phyloP scores from a whole-genome alignment of 345 rosid genomes.

The Pugionium dolabratum region DNA sequence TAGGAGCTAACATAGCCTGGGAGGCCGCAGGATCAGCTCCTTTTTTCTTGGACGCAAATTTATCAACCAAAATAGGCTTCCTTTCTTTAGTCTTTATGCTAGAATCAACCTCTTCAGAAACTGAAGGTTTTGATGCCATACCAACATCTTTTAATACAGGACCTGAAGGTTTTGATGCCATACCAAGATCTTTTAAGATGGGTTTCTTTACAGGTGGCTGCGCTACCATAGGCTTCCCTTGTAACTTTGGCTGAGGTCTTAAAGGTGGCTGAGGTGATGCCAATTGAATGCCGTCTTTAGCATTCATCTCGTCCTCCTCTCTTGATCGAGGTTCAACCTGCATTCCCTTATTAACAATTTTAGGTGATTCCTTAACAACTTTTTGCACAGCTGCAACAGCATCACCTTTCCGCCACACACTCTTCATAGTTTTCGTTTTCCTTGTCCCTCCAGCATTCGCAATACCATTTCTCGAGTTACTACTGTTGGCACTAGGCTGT shows the following conservation, averaged over 20 bases:
- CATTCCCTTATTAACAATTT: slow-evolving; percentile 37
- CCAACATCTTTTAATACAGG: slow-evolving; percentile 85
- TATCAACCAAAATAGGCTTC: slow-evolving; percentile 89
- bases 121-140: slow-evolving; percentile 51
- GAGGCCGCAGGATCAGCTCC: slow-evolving; percentile 67
- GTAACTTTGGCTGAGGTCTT: slow-evolving; percentile 73
- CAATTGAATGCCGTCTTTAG: slow-evolving; percentile 45
- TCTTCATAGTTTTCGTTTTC: slow-evolving; percentile 72
- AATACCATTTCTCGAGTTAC: slow-evolving; percentile 40
- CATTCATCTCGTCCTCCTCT: slow-evolving; percentile 40
- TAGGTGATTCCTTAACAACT: slow-evolving; percentile 63
- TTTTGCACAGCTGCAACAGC: slow-evolving; percentile 57
- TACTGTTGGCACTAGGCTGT: slow-evolving; percentile 36
- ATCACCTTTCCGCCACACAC: slow-evolving; percentile 98
- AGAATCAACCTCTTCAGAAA: slow-evolving; percentile 46
- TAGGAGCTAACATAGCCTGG: slow-evolving; percentile 73
- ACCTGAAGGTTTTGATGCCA: slow-evolving; percentile 48
- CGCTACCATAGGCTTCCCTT: slow-evolving; percentile 68
- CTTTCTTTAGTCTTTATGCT: slow-evolving; percentile 58
- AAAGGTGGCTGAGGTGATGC: slow-evolving; percentile 58
- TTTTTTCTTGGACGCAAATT: slow-evolving; percentile 80
- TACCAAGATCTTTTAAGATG: slow-evolving; percentile 82
- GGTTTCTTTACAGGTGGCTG: slow-evolving; percentile 62
- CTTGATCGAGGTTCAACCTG: slow-evolving; percentile 36
- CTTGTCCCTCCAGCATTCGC: slow-evolving; percentile 39